Base-by-base conservation (phyloP, 495 filamentous ascomycete genomes). In the Xylaria flabelliformis region DNA sequence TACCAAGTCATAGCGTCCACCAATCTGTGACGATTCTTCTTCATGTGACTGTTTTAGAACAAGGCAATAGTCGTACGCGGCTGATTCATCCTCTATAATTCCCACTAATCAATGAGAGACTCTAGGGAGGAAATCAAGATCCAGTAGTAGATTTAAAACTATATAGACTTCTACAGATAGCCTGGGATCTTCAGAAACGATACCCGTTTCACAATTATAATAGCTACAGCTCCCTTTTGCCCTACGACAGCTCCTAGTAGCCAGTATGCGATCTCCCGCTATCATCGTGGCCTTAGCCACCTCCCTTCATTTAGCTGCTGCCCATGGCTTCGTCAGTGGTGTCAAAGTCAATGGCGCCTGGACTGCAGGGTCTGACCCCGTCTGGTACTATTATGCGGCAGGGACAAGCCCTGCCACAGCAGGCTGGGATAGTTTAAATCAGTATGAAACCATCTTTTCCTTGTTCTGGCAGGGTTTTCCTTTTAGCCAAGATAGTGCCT, bases 291-390 rank as follows among this genome's bases (percentile, higher is more conserved):
- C 67, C 7, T 26, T 55, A 1, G 21, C 55, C 41, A 48, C 56
- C 41, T 46, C 41, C 24, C 21, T 62, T 19, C 53, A 50, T 21
- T 50, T 74, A 2, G 64, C 32, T 62, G 83, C 85, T 67, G 89
- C 87, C 69, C 90, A 92, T 80, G 90, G 90, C 36, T 87, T 85
- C 69, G 89, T 91, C 48, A 81, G 80, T 55, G 85, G 89, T 72
- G 84, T 90, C 72, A 83, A 90, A 32, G 84, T 87, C 73, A 89
- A 88, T 15, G 89, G 88, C 19, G 63, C 34, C 26, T 74, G 70
- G 73, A 72, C 70, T 7, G 70, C 65, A 15, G 73, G 73, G 0
- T 62, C 59, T 0, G 66, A 74, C 32, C 73, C 73, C 9, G 69
- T 74, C 24, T 74, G 73, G 73, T 74, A 61, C n/a, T 74, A 74